phyloP scores from a whole-genome alignment of 2,329 filamentous ascomycete genomes.

The Onygenales sp. region DNA sequence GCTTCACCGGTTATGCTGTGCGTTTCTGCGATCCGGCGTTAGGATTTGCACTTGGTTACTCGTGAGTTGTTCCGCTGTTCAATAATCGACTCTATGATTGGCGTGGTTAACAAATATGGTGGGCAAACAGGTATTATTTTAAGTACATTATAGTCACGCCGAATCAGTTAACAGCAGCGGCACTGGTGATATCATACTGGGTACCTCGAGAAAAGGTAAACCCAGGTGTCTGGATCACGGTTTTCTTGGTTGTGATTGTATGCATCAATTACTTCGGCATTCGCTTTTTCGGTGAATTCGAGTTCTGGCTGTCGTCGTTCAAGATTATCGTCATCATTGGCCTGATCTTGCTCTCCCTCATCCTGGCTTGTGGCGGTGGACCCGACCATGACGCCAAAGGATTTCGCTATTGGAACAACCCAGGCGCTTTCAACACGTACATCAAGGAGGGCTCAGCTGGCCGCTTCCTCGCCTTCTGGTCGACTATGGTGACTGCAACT shows the following conservation, averaged over 20 bases:
- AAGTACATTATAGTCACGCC: slow-evolving; percentile 80
- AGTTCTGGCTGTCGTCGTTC: slow-evolving; percentile 51
- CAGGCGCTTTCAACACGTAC: slow-evolving; percentile 49
- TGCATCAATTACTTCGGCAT: slow-evolving; percentile 63
- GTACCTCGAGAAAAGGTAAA: slow-evolving; percentile 56
- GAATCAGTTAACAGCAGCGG: slow-evolving; percentile 73
- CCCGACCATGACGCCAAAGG: slow-evolving; percentile 53
- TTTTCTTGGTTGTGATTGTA: slow-evolving; percentile 55
- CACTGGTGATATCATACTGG: slow-evolving; percentile 74
- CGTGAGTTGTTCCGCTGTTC: slow-evolving; percentile 22
- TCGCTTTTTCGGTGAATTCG: slow-evolving; percentile 60
- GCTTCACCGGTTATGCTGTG: slow-evolving; percentile 36
- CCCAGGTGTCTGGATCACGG: slow-evolving; percentile 68
- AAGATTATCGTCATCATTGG: slow-evolving; percentile 60
- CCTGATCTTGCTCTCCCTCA: slow-evolving; percentile 55
- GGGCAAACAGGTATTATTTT: slow-evolving; percentile 44
- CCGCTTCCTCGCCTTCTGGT: slow-evolving; percentile 57
- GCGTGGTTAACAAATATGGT: slow-evolving; percentile 2
- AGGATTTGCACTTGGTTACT: slow-evolving; percentile 40
- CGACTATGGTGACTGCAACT: slow-evolving; percentile 34
- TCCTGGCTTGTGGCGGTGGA: slow-evolving; percentile 57
- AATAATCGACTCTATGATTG: background rate
- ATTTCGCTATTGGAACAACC: slow-evolving; percentile 57
- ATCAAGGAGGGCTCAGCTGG: slow-evolving; percentile 38
- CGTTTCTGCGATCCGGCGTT: slow-evolving; percentile 39